Evolutionary conservation across 192 early-diverging fungal species (phyloP).

Genomic region (Coemansia sp.): DNA sequence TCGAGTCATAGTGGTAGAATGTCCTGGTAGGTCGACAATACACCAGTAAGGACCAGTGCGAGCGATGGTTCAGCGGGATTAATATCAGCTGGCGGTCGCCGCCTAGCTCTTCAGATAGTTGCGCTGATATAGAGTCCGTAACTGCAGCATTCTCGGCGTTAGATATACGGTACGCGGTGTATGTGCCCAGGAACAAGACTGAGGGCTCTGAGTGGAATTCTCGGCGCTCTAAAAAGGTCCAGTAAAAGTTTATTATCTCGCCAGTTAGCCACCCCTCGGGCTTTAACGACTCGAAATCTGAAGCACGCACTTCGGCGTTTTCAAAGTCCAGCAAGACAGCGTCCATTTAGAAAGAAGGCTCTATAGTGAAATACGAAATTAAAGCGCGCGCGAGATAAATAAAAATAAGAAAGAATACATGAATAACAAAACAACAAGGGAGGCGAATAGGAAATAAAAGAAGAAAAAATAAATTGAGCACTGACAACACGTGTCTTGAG

Average conservation of each 20-base stretch:
- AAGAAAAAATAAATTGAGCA: slow-evolving; percentile 3
- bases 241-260: slow-evolving; percentile 60
- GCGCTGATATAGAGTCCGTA: slow-evolving; percentile 46
- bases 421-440: neutral
- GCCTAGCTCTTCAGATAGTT: slow-evolving; percentile 42
- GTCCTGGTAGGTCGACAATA: slow-evolving; percentile 55
- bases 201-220: slow-evolving; percentile 44
- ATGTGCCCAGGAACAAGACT: slow-evolving; percentile 52
- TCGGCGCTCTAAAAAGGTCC: slow-evolving; percentile 51
- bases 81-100: slow-evolving; percentile 40
- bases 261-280: slow-evolving; percentile 57
- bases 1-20: slow-evolving; percentile 58
- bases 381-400: slow-evolving; percentile 8
- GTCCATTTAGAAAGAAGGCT: slow-evolving; percentile 12
- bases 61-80: slow-evolving; percentile 54
- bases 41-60: slow-evolving; percentile 55
- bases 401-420: slow-evolving; percentile 9
- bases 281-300: slow-evolving; percentile 53
- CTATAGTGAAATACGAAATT: neutral
- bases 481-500: neutral
- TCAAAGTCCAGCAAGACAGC: slow-evolving; percentile 47
- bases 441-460: too few relatives aligned
- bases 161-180: slow-evolving; percentile 56
- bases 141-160: slow-evolving; percentile 48
- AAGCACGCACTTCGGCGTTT: slow-evolving; percentile 47